These are phyloP conservation scores for Juncus effusus DNA, from an alignment of 176 grass and related monocot genomes.

Conservation along the genomic window DNA sequence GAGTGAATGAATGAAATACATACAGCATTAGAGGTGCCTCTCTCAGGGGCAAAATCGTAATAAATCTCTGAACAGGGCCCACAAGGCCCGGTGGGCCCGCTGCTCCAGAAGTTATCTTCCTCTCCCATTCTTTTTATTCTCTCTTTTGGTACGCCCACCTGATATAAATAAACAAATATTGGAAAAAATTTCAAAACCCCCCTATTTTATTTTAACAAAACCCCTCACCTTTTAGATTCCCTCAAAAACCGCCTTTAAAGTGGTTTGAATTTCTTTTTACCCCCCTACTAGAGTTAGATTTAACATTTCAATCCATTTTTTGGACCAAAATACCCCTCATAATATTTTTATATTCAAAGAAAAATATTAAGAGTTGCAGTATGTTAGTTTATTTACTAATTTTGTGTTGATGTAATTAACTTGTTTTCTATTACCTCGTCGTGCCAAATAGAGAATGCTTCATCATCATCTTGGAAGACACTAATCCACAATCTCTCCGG, in stretches of 20 bases:
- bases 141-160: constrained; percentile 90
- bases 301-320: neutral
- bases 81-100: constrained; percentile 86
- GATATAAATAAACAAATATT: constrained; percentile 4
- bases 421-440: constrained; percentile 45
- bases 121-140: constrained; percentile 91
- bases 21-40: constrained; percentile 62
- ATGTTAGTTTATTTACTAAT: neutral
- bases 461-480: constrained; percentile 89
- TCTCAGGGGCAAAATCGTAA: constrained; percentile 91
- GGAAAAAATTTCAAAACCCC: neutral
- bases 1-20: constrained; percentile 34
- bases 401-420: constrained; percentile 19
- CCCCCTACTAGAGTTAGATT: no score
- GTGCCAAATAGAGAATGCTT: constrained; percentile 91
- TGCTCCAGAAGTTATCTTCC: constrained; percentile 98
- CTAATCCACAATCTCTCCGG: constrained; percentile 95
- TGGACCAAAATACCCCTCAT: no score
- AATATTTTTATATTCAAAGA: neutral
- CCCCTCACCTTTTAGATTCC: no score
- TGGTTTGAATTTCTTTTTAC: no score
- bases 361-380: neutral
- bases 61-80: constrained; percentile 99
- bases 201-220: no score
- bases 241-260: no score